Evolutionary conservation across 805 yeast species (phyloP).

Genomic region (Teunomyces stri): DNA sequence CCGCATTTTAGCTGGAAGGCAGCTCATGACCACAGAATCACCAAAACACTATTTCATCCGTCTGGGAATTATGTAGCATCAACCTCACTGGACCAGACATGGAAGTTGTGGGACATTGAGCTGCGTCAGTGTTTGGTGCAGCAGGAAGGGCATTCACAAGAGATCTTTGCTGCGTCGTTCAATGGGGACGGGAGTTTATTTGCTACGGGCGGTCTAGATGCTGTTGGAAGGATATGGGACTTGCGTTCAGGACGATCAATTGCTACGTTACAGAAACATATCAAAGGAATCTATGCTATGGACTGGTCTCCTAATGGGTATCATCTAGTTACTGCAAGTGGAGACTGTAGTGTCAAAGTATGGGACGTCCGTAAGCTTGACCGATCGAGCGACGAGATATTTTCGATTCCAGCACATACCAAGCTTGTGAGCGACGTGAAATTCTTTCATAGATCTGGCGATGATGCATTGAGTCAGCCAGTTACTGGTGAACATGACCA

Average conservation of each 20-base stretch:
- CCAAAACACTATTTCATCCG: slow-evolving; percentile 66
- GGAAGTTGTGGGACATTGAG: slow-evolving; percentile 85
- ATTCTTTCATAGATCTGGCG: slow-evolving; percentile 37
- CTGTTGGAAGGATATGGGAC: slow-evolving; percentile 78
- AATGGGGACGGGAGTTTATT: slow-evolving; percentile 78
- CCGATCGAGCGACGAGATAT: slow-evolving; percentile 31
- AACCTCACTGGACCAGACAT: slow-evolving; percentile 80
- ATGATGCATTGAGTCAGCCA: slow-evolving; percentile 13
- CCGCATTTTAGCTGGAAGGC: slow-evolving; percentile 17
- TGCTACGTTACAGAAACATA: slow-evolving; percentile 62
- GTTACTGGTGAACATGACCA: slow-evolving; percentile 29
- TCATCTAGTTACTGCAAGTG: slow-evolving; percentile 78
- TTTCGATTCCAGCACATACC: slow-evolving; percentile 70
- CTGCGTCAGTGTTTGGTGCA: slow-evolving; percentile 35
- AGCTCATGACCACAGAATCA: slow-evolving; percentile 52
- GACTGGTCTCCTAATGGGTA: slow-evolving; percentile 79
- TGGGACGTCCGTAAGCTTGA: slow-evolving; percentile 73
- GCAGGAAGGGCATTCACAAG: slow-evolving; percentile 88
- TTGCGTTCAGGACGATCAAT: slow-evolving; percentile 71
- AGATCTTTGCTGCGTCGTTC: slow-evolving; percentile 57
- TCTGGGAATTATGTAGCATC: slow-evolving; percentile 53
- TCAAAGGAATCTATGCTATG: slow-evolving; percentile 63
- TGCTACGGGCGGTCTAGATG: slow-evolving; percentile 79
- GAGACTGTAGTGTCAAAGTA: slow-evolving; percentile 72
- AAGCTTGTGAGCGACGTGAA: slow-evolving; percentile 66